Base-by-base conservation (phyloP, 108 stramenopile species). In the Skeletonema costatum region DNA sequence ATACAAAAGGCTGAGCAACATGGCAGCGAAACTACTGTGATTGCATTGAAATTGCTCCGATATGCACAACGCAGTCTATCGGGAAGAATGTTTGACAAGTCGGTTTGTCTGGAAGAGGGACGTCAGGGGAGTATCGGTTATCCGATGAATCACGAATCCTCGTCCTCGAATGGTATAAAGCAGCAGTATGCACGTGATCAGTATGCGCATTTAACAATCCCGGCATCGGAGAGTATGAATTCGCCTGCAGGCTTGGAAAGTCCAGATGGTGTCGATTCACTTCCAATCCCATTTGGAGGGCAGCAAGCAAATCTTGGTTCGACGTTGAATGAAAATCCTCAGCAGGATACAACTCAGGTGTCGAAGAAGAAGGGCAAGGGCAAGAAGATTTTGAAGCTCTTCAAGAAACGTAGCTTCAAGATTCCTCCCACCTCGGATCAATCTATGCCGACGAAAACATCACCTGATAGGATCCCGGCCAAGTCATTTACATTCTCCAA, bases 41-140 rank as follows among this genome's bases (percentile, higher is more conserved):
- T 69, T 3, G 53, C 30, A 44, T 41, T 38, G 68, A 65, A 70
- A 75, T 50, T 74, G 39, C 63, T 74, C 29, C 68, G 73, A 38
- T 81, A 71, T 38, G 74, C 80, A 3, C 80, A 81, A 53, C 80
- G 80, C 41, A 74, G 74, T 17, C 73, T 81, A 2, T 74, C 73
- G 7, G 74, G 70, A 50, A 50, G 73, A 53, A 75, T 81, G 74
- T 75, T 81, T 66, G 80, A 74, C 65, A 80, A 70, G 14, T 69
- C 79, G 7, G 51, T 31, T 25, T 41, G 19, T 38, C 39, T 10
- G 19, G 79, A 79, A 25, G 62, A 64, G 21, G 61, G 70, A 9
- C 74, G 74, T 13, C 79, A 69, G 5, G 68, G 69, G 19, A 75
- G 74, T 32, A 48, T 60, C 9, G 80, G 73, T 10, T 74, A 75